Evolutionary conservation across 2,329 filamentous ascomycete species (phyloP), one percentile per base, ranked within the genome.

Genomic region (Penicillium sp.): DNA sequence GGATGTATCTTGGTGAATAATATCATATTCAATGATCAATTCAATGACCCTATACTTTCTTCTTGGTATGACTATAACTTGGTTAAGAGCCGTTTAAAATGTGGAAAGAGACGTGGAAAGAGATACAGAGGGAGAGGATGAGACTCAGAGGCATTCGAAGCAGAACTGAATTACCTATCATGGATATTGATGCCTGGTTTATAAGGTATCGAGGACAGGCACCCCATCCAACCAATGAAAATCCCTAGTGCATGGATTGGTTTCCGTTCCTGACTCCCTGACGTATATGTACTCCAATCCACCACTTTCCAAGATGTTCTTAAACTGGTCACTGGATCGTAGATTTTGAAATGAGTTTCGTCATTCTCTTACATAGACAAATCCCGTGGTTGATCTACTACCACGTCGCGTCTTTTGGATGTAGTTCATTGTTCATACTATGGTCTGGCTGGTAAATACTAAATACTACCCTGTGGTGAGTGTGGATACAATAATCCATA

Each of bases 251-350:
- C 35, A 38, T 26, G 3, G 22, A 2, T 26, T 3, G n/a, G n/a
- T n/a, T n/a, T n/a, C n/a, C n/a, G n/a, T 9, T 13, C 22, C 6
- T 1, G 13, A 26, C 44, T 26, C 44, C 22, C 44, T 26, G 15
- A 47, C 44, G 5, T 47, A 7, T 8, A 26, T 5, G 26, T 26
- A 26, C 4, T 8, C 9, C 15, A 26, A 24, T 28, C 22, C 22
- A 24, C 22, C 42, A 22, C 33, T 22, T 58, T 19, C 2, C 17
- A 40, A 40, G 38, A 42, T 42, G 17, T 22, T 42, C 17, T 9
- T 19, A 19, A 19, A n/a, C 35, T 15, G 19, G 37, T 38, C 7
- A 58, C 44, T 61, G 60, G 55, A 22, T 38, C 35, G 24, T 5
- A 28, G 6, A 47, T 19, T 1, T 2, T 9, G 6, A 2, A 2